Evolutionary conservation across 2,329 filamentous ascomycete genomes (phyloP).

Genomic region (Colletotrichum kahawae): DNA sequence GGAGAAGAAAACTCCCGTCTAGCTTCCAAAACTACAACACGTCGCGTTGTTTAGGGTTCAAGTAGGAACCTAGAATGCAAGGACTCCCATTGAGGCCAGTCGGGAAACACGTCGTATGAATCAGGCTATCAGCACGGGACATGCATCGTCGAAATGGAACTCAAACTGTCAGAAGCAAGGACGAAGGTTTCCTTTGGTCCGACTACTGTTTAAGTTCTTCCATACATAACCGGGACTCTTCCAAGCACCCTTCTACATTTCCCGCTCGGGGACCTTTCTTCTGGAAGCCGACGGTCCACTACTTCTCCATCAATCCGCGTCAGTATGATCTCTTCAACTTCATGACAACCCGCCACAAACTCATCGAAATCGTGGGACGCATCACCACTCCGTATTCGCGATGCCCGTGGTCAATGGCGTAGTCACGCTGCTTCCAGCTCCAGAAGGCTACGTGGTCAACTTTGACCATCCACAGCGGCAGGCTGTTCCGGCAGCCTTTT

Average conservation of each 20-base stretch:
- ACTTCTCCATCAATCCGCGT: background rate
- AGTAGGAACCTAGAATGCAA: background rate
- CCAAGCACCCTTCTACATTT: background rate
- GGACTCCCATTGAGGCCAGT: background rate
- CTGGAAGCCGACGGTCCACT: background rate
- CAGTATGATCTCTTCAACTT: background rate
- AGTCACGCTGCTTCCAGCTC: slow-evolving; percentile 28
- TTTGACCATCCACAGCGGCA: slow-evolving; percentile 35
- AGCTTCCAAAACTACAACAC: background rate
- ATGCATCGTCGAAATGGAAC: background rate
- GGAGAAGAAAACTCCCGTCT: background rate
- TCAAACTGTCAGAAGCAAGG: background rate
- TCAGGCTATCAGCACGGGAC: background rate
- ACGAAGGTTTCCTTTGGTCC: background rate
- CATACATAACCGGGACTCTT: background rate
- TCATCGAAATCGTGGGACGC: background rate
- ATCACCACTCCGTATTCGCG: background rate
- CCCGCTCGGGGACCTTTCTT: background rate
- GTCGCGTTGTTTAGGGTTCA: background rate
- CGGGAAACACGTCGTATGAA: background rate
- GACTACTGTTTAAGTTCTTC: background rate
- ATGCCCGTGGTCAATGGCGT: slow-evolving; percentile 29
- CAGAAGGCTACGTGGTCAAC: slow-evolving; percentile 36
- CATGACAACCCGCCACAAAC: background rate
- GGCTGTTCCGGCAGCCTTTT: slow-evolving; percentile 25